Base-by-base conservation (phyloP, 208 protist species). In the Wallacemonas rigidus region DNA sequence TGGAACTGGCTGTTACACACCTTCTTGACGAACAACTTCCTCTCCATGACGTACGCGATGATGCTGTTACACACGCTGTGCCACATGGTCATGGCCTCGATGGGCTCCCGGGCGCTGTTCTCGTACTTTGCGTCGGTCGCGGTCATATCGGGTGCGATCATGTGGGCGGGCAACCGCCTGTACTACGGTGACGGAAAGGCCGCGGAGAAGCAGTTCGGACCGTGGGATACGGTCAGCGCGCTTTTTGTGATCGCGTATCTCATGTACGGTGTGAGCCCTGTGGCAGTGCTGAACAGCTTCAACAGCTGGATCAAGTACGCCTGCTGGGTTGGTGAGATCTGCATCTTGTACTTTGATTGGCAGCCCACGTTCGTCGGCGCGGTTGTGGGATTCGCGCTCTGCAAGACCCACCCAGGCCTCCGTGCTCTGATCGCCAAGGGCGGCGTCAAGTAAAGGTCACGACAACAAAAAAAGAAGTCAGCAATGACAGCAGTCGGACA, bases 331-430 rank as follows among this genome's bases (percentile, higher is more conserved):
- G 93, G 93, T 3, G 82, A 86, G 67, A 56, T 94, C 2, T 94
- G 85, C 79, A 95, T 97, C 67, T 39, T 89, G 55, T 97, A 94
- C 79, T 97, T 90, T 78, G 93, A 97, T 74, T 95, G 90, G 90
- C 93, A 97, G 84, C 90, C 90, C 40, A 93, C 86, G 45, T 39
- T 90, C 15, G 77, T 90, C 26, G 93, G 93, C 40, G 86, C 86
- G 14, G 11, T 83, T n/a, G 77, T 94, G 11, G 90, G 90, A 7
- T 26, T 91, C 4, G 82, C 78, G 50, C 83, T 97, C 17, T 93
- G 86, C 79, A 92, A 86, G 68, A 75, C 72, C 1, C 81, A 89
- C 55, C 91, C 88, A 43, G 71, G 14, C 76, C 51, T 69, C 15
- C 64, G 51, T 39, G 64, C 45, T 1, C 17, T 55, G 45, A 58